Percentiles rank a stretch among this genome's conserved stretches.
These are phyloP conservation scores for Pythium dissotocum DNA, from an alignment of 352 stramenopile species.

Conservation along the genomic window DNA sequence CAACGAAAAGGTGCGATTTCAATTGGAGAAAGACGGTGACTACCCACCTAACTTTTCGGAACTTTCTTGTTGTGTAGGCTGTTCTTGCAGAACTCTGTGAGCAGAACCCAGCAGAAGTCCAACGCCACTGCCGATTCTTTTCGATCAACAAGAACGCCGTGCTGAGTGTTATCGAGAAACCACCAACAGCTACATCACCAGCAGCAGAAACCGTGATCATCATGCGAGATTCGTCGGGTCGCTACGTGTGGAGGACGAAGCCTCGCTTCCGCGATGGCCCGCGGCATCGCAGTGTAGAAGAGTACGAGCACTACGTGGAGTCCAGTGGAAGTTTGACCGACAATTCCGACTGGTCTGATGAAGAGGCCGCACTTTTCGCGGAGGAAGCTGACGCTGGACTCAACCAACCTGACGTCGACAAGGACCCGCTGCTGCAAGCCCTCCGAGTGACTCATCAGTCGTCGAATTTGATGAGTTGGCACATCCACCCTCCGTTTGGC, in stretches of 20 bases:
- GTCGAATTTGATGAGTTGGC: constrained; percentile 76
- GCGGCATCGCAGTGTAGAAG: constrained; percentile 50
- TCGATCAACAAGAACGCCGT: constrained; percentile 80
- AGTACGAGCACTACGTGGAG: constrained; percentile 55
- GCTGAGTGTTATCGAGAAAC: constrained; percentile 81
- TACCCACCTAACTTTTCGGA: not conserved
- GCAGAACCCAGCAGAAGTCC: constrained; percentile 39
- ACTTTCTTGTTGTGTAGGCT: constrained; percentile 30
- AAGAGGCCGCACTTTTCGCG: constrained; percentile 16
- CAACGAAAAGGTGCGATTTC: constrained; percentile 56
- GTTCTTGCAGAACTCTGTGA: constrained; percentile 61
- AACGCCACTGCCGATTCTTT: constrained; percentile 76
- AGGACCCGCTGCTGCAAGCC: constrained; percentile 64
- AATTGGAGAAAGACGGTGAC: not conserved
- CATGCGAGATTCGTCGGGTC: constrained; percentile 72
- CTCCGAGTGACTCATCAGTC: constrained; percentile 62
- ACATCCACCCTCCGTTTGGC: constrained; percentile 28
- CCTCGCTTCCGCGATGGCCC: constrained; percentile 60
- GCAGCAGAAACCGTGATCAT: constrained; percentile 67
- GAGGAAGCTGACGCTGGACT: constrained; percentile 31
- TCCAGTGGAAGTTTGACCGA: constrained; percentile 23
- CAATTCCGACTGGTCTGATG: constrained; percentile 8
- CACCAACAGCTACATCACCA: constrained; percentile 30
- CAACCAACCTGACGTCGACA: constrained; percentile 33
- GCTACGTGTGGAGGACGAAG: constrained; percentile 81